A percentile compares a stretch with the other conserved stretches of the same genome.
Evolutionary conservation across 1,284 basidiomycete genomes (phyloP).

Genomic region (Boletus smithii): DNA sequence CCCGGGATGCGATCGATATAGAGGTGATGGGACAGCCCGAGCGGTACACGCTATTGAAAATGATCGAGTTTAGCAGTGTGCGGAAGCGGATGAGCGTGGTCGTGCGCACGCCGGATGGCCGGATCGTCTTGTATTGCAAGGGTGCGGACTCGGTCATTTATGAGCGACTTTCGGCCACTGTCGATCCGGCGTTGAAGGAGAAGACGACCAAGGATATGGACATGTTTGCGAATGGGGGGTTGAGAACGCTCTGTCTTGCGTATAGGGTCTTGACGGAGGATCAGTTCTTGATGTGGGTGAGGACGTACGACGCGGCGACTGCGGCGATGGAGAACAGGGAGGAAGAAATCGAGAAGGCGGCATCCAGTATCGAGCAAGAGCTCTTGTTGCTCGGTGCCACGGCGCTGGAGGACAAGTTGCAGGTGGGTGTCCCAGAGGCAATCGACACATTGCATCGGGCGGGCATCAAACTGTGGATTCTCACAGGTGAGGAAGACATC

Average conservation of each 20-base stretch:
- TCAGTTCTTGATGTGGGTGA: conserved; percentile 83
- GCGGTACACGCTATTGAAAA: conserved; percentile 73
- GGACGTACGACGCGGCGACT: conserved; percentile 77
- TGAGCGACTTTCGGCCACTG: conserved; percentile 72
- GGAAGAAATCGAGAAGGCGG: conserved; percentile 86
- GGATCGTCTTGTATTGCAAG: conserved; percentile 86
- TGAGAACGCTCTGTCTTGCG: conserved; percentile 90
- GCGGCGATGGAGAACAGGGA: conserved; percentile 78
- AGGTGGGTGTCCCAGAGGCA: conserved; percentile 94
- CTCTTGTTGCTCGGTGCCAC: conserved; percentile 89
- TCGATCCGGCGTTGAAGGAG: conserved; percentile 73
- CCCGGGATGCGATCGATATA: conserved; percentile 78
- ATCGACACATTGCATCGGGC: conserved; percentile 90
- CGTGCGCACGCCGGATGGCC: conserved; percentile 79
- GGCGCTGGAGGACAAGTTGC: conserved; percentile 94
- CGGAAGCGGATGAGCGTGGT: conserved; percentile 94
- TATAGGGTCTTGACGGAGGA: conserved; percentile 78
- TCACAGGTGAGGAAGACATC: conserved; percentile 59
- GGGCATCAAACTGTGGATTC: conserved; percentile 96
- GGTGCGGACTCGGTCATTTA: conserved; percentile 97
- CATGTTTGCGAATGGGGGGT: conserved; percentile 86
- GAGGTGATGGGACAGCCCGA: conserved; percentile 90
- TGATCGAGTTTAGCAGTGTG: conserved; percentile 91
- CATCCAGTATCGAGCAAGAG: conserved; percentile 80
- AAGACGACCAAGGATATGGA: conserved; percentile 87